Evolutionary conservation across 169 alveolate species (phyloP).

Genomic region (Toxoplasma gondii): DNA sequence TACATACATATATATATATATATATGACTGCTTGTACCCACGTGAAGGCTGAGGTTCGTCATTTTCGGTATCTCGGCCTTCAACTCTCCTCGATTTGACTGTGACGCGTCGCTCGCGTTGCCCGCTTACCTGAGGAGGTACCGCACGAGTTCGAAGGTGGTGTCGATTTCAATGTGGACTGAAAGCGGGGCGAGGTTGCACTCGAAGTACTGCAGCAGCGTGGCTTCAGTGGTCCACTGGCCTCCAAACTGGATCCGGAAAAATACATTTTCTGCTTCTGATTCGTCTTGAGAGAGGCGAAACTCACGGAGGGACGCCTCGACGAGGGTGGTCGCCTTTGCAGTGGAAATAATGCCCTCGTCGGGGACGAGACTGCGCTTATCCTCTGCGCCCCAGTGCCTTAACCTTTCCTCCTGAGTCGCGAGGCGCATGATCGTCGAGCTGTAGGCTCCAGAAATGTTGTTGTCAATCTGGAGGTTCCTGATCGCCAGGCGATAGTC

Average conservation of each 20-base stretch:
- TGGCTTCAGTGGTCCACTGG: conserved; percentile 52
- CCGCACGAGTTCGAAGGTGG: conserved; percentile 59
- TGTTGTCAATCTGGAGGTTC: conserved; percentile 59
- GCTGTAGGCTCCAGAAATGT: conserved; percentile 47
- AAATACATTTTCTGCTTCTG: conserved; percentile 27
- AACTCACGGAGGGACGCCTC: background rate
- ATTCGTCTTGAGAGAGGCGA: conserved; percentile 24
- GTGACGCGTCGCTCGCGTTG: too few species aligned
- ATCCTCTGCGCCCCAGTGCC: conserved; percentile 46
- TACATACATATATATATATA: too few species aligned
- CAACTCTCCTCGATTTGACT: too few species aligned
- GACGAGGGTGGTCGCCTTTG: background rate
- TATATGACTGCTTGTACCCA: too few species aligned
- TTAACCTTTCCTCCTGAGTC: conserved; percentile 53
- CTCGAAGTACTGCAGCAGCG: conserved; percentile 59
- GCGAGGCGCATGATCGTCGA: conserved; percentile 56
- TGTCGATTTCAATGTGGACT: conserved; percentile 62
- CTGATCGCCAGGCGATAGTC: conserved; percentile 41
- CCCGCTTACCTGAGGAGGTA: conserved; percentile 41
- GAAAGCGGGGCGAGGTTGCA: conserved; percentile 58
- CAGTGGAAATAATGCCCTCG: background rate
- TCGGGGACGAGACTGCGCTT: background rate
- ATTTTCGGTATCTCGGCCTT: too few species aligned
- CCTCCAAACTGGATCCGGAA: conserved; percentile 65
- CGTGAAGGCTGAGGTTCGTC: too few species aligned